Evolutionary conservation across 371 early-diverging fungal species (phyloP).

Genomic region (Umbelopsis sp.): DNA sequence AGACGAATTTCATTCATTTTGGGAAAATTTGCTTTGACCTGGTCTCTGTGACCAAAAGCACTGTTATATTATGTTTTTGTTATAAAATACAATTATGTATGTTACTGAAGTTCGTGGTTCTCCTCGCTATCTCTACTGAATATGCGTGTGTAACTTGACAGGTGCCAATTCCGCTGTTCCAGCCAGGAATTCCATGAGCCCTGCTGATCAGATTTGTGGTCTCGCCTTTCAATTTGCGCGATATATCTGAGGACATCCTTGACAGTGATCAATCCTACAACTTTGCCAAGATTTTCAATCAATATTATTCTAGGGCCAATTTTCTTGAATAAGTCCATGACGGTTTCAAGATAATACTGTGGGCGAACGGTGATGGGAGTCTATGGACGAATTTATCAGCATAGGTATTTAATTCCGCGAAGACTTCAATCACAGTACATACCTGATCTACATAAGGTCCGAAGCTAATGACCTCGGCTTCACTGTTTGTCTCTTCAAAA

Average conservation of each 20-base stretch:
- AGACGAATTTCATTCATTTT: neutral
- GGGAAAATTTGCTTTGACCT: too few relatives aligned
- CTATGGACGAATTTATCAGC: conserved; percentile 25
- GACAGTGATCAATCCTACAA: conserved; percentile 77
- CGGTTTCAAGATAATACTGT: conserved; percentile 83
- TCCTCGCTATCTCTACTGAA: conserved; percentile 15
- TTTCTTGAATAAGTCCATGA: conserved; percentile 90
- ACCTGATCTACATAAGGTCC: conserved; percentile 76
- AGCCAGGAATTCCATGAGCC: neutral
- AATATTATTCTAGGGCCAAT: conserved; percentile 79
- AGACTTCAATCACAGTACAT: neutral
- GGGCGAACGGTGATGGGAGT: conserved; percentile 87
- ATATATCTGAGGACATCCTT: conserved; percentile 79
- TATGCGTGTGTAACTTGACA: neutral
- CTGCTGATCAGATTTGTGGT: conserved; percentile 6
- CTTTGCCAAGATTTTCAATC: conserved; percentile 67
- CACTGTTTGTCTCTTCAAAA: conserved; percentile 21
- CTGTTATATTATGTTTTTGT: neutral
- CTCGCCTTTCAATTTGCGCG: conserved; percentile 50
- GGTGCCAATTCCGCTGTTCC: conserved; percentile 7
- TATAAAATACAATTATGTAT: neutral
- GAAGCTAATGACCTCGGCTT: conserved; percentile 68
- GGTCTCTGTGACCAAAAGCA: too few relatives aligned
- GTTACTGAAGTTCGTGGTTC: conserved; percentile 3
- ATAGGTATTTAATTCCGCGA: neutral